Evolutionary conservation across 768 basidiomycete species (phyloP), one percentile per base, ranked within the genome.

Genomic region (Pholiota microspora): DNA sequence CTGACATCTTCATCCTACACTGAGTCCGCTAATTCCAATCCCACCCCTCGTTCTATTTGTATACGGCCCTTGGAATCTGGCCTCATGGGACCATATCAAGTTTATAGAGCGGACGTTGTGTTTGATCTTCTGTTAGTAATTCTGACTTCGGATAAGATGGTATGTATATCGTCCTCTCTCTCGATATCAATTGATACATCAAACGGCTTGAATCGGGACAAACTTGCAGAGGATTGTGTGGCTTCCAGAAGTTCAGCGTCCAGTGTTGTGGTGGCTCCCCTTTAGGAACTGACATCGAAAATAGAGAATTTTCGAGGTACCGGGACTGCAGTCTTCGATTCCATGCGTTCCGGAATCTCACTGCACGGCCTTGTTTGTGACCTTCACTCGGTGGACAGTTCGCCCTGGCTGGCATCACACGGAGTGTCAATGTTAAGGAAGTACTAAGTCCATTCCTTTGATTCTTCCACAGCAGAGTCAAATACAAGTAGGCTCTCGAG

Each of bases 351-450:
- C 42, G 36, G 34, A 51, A 31, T 9, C 9, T 10, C 24, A 56
- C 24, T 45, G 48, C 51, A 44, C 49, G 49, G 25, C 46, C 28
- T 42, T 59, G 56, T 60, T 61, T 56, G 55, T 64, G 58, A 62
- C 58, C 35, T 29, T 46, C 47, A 36, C 35, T 21, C 53, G 55
- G 60, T 68, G 58, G 72, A 73, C 71, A 73, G 72, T 67, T 72
- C 67, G 68, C 71, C 72, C 70, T 73, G 69, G 62, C 49, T 58
- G 55, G 46, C 61, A 48, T 65, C 68, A 62, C 68, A 71, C 64
- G 64, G 44, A 59, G 53, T 70, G 71, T 68, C 71, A 71, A 44
- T 63, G 54, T 49, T 49, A 55, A 31, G 47, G 47, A 56, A 59
- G 56, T 58, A 59, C 51, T 61, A 52, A 54, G 58, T 65, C 57